Percentiles rank a stretch among this genome's conserved stretches.
Evolutionary conservation across 164 flowering plant species (phyloP).

Genomic region (Hamamelis virginiana): DNA sequence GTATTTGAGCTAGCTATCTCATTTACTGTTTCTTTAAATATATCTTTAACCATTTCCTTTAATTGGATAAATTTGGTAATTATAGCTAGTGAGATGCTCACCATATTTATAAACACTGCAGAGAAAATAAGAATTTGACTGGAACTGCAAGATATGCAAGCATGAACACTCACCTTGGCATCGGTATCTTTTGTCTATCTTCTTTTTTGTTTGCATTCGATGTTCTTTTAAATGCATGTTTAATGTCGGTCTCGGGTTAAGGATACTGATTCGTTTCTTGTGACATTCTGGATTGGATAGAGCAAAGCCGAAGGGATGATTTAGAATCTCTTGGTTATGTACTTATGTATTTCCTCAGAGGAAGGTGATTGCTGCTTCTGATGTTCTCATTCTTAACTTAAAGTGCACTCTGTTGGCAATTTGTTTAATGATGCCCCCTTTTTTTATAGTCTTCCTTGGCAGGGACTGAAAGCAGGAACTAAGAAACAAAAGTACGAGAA

Average conservation of each 20-base stretch:
- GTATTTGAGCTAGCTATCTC: background rate
- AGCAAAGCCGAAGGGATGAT: constrained; percentile 96
- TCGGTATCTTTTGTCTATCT: constrained; percentile 47
- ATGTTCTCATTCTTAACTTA: background rate
- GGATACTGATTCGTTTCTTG: background rate
- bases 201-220: background rate
- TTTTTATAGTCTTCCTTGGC: constrained; percentile 85
- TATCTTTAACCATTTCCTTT: background rate
- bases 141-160: constrained; percentile 98
- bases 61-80: background rate
- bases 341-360: constrained; percentile 87
- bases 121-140: constrained; percentile 92
- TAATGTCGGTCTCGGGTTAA: background rate
- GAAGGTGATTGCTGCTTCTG: constrained; percentile 52
- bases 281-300: constrained; percentile 30
- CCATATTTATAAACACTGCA: constrained; percentile 29
- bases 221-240: background rate
- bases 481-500: constrained; percentile 93
- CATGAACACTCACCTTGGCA: constrained; percentile 93
- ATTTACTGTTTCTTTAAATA: background rate
- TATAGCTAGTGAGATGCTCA: background rate
- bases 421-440: constrained; percentile 1
- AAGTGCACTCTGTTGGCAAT: background rate
- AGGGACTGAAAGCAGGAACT: constrained; percentile 92
- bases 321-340: constrained; percentile 94